phyloP scores from a whole-genome alignment of 2,329 filamentous ascomycete genomes.

The Waltergamsia citrina region DNA sequence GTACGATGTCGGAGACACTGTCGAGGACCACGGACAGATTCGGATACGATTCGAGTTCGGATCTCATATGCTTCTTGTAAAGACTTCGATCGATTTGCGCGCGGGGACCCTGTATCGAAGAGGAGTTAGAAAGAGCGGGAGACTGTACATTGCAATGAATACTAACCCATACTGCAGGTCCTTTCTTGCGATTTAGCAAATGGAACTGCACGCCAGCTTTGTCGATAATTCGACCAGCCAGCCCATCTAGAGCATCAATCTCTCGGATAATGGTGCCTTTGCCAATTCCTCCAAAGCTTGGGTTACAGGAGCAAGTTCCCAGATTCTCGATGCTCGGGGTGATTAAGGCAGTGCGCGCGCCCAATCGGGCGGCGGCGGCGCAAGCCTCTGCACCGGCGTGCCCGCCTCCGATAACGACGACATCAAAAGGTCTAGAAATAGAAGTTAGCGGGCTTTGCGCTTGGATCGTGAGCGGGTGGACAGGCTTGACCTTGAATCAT shows the following conservation, averaged over 20 bases:
- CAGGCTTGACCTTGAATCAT: slow-evolving; percentile 7
- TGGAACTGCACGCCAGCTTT: slow-evolving; percentile 93
- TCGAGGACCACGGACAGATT: slow-evolving; percentile 75
- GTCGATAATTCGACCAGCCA: slow-evolving; percentile 83
- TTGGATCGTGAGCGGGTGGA: background rate
- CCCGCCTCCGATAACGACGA: slow-evolving; percentile 89
- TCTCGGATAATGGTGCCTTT: slow-evolving; percentile 95
- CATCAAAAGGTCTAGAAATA: slow-evolving; percentile 62
- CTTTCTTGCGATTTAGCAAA: slow-evolving; percentile 79
- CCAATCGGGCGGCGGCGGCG: slow-evolving; percentile 78
- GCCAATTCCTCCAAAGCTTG: slow-evolving; percentile 95
- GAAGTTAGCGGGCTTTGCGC: slow-evolving; percentile 2
- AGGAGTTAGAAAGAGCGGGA: background rate
- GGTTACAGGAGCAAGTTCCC: slow-evolving; percentile 93
- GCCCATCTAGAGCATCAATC: slow-evolving; percentile 86
- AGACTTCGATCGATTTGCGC: slow-evolving; percentile 90
- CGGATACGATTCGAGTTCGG: slow-evolving; percentile 69
- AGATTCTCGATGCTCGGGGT: slow-evolving; percentile 85
- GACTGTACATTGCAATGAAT: slow-evolving; percentile 7
- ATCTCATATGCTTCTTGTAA: slow-evolving; percentile 85
- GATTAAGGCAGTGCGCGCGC: slow-evolving; percentile 80
- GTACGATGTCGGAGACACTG: slow-evolving; percentile 85
- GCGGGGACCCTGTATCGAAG: slow-evolving; percentile 55
- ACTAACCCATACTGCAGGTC: slow-evolving; percentile 84
- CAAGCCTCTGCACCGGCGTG: slow-evolving; percentile 94